Percentiles rank a stretch among this genome's conserved stretches.
phyloP scores from a whole-genome alignment of 306 rosid species.

The Potentilla sterilis region DNA sequence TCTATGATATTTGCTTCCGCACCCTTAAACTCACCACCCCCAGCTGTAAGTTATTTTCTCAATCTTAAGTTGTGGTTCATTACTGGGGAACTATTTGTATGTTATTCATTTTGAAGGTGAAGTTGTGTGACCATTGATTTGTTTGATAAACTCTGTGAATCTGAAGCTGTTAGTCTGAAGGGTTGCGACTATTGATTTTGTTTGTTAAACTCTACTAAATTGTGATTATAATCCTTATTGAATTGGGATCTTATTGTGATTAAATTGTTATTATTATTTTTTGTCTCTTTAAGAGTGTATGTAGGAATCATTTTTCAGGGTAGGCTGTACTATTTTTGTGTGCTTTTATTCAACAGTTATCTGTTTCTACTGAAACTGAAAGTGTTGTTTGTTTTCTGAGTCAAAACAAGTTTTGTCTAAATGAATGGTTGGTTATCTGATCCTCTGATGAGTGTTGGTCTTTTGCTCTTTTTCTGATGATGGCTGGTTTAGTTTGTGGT shows the following conservation, averaged over 20 bases:
- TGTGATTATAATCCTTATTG: no score
- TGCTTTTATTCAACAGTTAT: not conserved
- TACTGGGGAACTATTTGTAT: not conserved
- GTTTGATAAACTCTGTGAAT: not conserved
- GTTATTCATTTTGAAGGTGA: not conserved
- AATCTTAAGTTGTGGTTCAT: not conserved
- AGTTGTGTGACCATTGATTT: not conserved
- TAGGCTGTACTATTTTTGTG: no score
- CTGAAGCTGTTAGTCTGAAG: no score
- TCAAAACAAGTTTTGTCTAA: no score
- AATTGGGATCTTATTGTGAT: no score
- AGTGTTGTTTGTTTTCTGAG: not conserved
- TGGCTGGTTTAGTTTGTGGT: not conserved
- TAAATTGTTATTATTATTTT: no score
- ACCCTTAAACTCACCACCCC: constrained; percentile 47
- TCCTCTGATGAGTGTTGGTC: not conserved
- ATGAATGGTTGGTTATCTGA: not conserved
- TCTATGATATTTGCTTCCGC: constrained; percentile 42
- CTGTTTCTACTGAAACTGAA: not conserved
- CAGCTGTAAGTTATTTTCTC: constrained; percentile 31
- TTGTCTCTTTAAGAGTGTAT: not conserved
- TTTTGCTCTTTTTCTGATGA: not conserved
- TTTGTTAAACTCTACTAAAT: not conserved
- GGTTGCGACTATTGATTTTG: no score
- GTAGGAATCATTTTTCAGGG: not conserved